Evolutionary conservation across 2,329 filamentous ascomycete species (phyloP).

Genomic region (Sarocladiaceae sp.): DNA sequence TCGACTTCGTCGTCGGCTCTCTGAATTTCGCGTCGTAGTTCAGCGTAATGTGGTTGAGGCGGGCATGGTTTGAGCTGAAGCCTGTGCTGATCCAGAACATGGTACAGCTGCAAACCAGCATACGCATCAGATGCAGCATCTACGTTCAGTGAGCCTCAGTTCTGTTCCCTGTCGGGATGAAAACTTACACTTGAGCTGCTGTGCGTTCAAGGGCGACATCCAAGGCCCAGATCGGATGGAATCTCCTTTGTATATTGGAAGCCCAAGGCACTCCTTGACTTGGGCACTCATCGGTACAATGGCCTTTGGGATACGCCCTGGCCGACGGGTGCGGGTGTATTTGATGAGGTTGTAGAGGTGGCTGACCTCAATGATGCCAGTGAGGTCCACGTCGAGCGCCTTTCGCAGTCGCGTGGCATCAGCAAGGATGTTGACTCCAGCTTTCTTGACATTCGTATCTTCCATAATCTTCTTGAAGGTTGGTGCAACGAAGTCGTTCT

Average conservation of each 20-base stretch:
- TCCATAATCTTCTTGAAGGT: constrained; percentile 68
- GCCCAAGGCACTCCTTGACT: constrained; percentile 61
- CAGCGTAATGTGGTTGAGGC: constrained; percentile 61
- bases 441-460: constrained; percentile 61
- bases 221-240: constrained; percentile 70
- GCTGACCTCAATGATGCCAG: constrained; percentile 72
- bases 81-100: constrained; percentile 63
- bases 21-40: constrained; percentile 58
- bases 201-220: constrained; percentile 52
- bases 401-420: constrained; percentile 63
- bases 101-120: constrained; percentile 66
- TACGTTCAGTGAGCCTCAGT: constrained; percentile 23
- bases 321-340: constrained; percentile 46
- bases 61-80: constrained; percentile 61
- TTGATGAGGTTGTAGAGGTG: constrained; percentile 75
- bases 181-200: constrained; percentile 64
- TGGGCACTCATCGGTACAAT: constrained; percentile 62
- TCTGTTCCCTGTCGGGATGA: neutral
- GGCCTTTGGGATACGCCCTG: constrained; percentile 55
- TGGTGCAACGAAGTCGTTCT: constrained; percentile 59
- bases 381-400: constrained; percentile 57
- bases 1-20: constrained; percentile 27
- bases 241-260: constrained; percentile 69
- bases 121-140: constrained; percentile 82
- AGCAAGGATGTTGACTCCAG: constrained; percentile 68